Evolutionary conservation across 192 early-diverging fungal genomes (phyloP).

Genomic region (Gryganskiella cystojenkinii): DNA sequence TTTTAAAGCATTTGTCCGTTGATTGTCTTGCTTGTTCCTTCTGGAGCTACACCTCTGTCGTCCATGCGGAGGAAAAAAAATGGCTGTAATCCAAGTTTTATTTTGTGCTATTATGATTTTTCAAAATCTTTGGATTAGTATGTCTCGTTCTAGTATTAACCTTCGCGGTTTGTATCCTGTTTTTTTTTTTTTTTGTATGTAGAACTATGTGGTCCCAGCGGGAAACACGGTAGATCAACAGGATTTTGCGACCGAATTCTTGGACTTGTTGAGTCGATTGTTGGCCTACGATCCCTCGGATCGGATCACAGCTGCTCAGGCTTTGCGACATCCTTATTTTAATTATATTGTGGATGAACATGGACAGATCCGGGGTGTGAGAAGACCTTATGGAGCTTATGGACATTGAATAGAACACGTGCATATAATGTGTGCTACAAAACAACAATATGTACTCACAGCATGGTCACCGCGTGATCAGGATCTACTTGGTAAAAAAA

Average conservation of each 20-base stretch:
- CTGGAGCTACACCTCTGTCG: too few species aligned
- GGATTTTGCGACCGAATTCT: constrained; percentile 62
- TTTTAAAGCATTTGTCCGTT: too few species aligned
- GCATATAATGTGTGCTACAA: too few species aligned
- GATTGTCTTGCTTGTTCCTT: too few species aligned
- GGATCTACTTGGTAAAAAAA: too few species aligned
- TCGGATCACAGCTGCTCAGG: constrained; percentile 85
- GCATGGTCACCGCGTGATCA: neutral
- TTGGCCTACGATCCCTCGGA: constrained; percentile 83
- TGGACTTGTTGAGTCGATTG: constrained; percentile 78
- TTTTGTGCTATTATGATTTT: too few species aligned
- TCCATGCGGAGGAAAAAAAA: too few species aligned
- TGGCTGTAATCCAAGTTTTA: too few species aligned
- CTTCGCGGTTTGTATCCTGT: too few species aligned
- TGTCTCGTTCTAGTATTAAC: too few species aligned
- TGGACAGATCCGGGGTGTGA: constrained; percentile 30
- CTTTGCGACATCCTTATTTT: constrained; percentile 90
- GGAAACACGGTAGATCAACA: constrained; percentile 55
- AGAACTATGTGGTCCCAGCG: constrained; percentile 39
- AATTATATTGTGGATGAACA: constrained; percentile 60
- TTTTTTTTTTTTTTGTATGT: neutral
- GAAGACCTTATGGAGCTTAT: neutral
- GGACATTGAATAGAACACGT: too few species aligned
- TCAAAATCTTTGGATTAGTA: too few species aligned
- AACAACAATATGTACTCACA: neutral